Conservation (phyloP, 345 rosid genomes). For the Populus ilicifolia region DNA sequence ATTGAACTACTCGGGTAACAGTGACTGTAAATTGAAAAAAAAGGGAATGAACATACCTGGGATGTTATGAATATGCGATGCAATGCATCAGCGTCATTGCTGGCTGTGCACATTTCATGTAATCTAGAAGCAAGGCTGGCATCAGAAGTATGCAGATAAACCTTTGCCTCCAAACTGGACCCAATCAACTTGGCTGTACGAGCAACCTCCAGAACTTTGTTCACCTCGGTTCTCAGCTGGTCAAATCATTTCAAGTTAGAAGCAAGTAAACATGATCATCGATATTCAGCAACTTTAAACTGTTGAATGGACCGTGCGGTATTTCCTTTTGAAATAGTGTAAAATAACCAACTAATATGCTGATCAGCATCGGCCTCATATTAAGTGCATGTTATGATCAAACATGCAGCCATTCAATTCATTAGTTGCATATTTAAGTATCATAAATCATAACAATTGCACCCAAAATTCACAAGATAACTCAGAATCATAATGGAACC, state of each 20-base stretch:
- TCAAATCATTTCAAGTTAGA: conserved; percentile 13
- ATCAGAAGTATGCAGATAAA: conserved; percentile 57
- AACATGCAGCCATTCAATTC: too few relatives aligned
- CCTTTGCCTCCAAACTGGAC: conserved; percentile 93
- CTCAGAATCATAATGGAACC: neutral
- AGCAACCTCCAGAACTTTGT: conserved; percentile 84
- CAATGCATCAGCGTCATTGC: conserved; percentile 64
- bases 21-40: neutral
- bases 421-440: too few relatives aligned
- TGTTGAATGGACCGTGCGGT: neutral
- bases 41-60: conserved; percentile 45
- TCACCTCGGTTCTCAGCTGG: conserved; percentile 94
- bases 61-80: conserved; percentile 82
- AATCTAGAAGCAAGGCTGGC: conserved; percentile 50
- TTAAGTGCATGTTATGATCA: too few relatives aligned
- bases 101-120: conserved; percentile 46
- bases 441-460: too few relatives aligned
- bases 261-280: conserved; percentile 1
- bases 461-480: neutral
- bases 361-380: too few relatives aligned
- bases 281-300: neutral
- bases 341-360: too few relatives aligned
- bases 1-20: neutral
- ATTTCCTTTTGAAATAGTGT: neutral
- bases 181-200: conserved; percentile 78